Conservation (phyloP, 495 filamentous ascomycete species). For the Acidomyces sp. region DNA sequence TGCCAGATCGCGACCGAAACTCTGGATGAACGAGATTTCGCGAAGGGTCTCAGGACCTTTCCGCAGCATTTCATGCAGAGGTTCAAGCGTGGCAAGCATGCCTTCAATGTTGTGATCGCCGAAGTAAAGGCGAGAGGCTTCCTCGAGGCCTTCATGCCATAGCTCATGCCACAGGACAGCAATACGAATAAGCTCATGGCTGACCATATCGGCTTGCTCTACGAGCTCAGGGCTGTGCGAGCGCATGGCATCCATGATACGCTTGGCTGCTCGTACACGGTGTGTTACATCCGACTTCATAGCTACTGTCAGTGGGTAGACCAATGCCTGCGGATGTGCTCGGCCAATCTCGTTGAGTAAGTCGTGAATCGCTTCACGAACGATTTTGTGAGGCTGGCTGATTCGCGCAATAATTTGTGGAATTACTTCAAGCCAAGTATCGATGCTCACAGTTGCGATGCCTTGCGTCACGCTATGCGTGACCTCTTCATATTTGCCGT, state of each 20-base stretch:
- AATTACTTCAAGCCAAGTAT: conserved; percentile 97
- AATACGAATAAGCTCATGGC: conserved; percentile 86
- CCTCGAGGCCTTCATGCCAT: conserved; percentile 98
- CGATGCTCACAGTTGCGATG: conserved; percentile 78
- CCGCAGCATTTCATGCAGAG: conserved; percentile 82
- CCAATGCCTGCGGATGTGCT: conserved; percentile 88
- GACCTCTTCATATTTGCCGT: conserved; percentile 80
- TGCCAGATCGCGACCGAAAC: conserved; percentile 85
- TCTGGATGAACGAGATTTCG: conserved; percentile 95
- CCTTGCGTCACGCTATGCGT: conserved; percentile 78
- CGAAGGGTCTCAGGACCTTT: conserved; percentile 81
- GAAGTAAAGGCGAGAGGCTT: conserved; percentile 80
- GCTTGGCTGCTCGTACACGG: conserved; percentile 67
- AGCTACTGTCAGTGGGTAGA: conserved; percentile 97
- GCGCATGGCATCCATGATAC: conserved; percentile 96
- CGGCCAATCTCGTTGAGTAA: conserved; percentile 83
- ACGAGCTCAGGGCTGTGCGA: conserved; percentile 88
- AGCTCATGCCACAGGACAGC: conserved; percentile 97
- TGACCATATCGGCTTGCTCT: conserved; percentile 88
- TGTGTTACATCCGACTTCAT: conserved; percentile 82
- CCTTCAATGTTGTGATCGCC: conserved; percentile 92
- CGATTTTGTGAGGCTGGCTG: conserved; percentile 78
- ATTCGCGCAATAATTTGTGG: conserved; percentile 94
- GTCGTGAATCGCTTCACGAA: conserved; percentile 80
- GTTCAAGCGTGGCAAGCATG: conserved; percentile 84